phyloP scores from a whole-genome alignment of 768 basidiomycete genomes.

The Macrolepiota fuliginosa region DNA sequence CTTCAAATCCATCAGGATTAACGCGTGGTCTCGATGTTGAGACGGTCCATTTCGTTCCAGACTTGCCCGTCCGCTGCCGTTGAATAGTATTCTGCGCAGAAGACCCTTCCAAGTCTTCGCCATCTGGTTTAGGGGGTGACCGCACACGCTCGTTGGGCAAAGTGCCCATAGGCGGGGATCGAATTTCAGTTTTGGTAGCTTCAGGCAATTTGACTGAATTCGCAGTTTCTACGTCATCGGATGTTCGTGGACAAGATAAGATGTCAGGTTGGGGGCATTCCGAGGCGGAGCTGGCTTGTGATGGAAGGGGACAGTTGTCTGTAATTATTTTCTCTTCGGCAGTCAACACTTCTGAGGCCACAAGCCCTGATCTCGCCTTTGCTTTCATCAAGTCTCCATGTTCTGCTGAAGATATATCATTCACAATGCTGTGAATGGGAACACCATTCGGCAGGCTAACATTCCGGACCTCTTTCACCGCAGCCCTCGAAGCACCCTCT shows the following conservation, averaged over 20 bases:
- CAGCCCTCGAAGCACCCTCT: slow-evolving; percentile 33
- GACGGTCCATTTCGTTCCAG: slow-evolving; percentile 58
- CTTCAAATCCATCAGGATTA: slow-evolving; percentile 77
- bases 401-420: slow-evolving; percentile 43
- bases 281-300: not conserved
- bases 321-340: slow-evolving; percentile 63
- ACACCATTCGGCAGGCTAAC: slow-evolving; percentile 39
- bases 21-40: slow-evolving; percentile 69
- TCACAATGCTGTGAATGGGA: slow-evolving; percentile 37
- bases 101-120: slow-evolving; percentile 46
- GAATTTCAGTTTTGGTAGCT: slow-evolving; percentile 5
- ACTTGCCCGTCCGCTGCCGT: slow-evolving; percentile 52
- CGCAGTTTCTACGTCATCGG: slow-evolving; percentile 4
- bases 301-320: slow-evolving; percentile 40
- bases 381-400: slow-evolving; percentile 54
- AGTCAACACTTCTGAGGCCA: slow-evolving; percentile 62
- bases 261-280: slow-evolving; percentile 5
- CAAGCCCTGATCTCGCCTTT: slow-evolving; percentile 51
- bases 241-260: not conserved
- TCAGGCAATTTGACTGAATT: not conserved
- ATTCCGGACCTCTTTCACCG: slow-evolving; percentile 37
- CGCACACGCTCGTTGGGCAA: slow-evolving; percentile 47
- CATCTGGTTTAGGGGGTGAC: slow-evolving; percentile 40
- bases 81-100: slow-evolving; percentile 37
- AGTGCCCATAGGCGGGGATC: slow-evolving; percentile 45